Evolutionary conservation across 2,329 filamentous ascomycete genomes (phyloP).

Genomic region (Cladosporium cucumerinum): DNA sequence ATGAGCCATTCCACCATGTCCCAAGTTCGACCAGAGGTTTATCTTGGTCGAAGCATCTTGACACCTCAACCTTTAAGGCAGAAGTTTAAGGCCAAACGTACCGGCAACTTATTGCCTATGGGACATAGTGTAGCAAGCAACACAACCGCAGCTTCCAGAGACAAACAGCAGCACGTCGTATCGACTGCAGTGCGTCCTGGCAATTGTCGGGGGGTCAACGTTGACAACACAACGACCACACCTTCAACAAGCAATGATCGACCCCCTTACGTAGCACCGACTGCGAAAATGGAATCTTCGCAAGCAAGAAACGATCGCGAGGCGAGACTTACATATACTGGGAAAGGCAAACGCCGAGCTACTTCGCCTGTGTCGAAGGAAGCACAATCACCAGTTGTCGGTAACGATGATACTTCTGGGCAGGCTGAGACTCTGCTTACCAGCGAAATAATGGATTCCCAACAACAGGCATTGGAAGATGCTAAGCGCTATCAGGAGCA

Average conservation of each 20-base stretch:
- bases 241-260: not conserved
- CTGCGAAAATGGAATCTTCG: not conserved
- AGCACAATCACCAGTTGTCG: not conserved
- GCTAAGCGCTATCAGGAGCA: not conserved
- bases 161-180: not conserved
- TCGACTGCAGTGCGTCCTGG: not conserved
- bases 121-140: not conserved
- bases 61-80: not conserved
- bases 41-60: not conserved
- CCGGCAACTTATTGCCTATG: not conserved
- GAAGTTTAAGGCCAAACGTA: not conserved
- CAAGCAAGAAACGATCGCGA: not conserved
- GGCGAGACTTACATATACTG: not conserved
- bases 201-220: not conserved
- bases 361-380: not conserved
- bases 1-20: not conserved
- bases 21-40: not conserved
- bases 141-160: not conserved
- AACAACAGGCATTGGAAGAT: not conserved
- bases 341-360: not conserved
- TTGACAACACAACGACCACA: not conserved
- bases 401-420: not conserved
- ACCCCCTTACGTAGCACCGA: not conserved
- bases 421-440: not conserved
- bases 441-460: not conserved